These are phyloP conservation scores for Trametes coccinea DNA, from an alignment of 768 basidiomycete species.

Conservation along the genomic window DNA sequence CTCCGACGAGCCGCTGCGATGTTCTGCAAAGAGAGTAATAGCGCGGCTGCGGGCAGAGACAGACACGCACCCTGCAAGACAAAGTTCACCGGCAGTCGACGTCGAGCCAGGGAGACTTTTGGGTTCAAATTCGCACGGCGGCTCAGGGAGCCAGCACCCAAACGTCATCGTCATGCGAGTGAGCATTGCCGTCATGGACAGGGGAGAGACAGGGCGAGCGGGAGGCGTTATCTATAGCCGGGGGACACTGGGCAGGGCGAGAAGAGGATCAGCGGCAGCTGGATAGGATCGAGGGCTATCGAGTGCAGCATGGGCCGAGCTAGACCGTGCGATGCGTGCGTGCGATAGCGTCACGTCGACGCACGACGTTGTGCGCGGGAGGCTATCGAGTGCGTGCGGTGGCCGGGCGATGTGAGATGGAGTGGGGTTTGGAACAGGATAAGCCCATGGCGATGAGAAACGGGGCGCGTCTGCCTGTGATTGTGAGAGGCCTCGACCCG, in stretches of 20 bases:
- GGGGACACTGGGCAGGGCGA: slow-evolving; percentile 13
- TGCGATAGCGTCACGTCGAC: neutral
- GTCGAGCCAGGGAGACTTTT: neutral
- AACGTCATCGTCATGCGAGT: slow-evolving; percentile 1
- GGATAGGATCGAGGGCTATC: slow-evolving; percentile 15
- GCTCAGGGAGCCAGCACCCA: neutral
- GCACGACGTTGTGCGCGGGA: neutral
- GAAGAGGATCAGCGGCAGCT: slow-evolving; percentile 17
- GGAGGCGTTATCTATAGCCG: slow-evolving; percentile 8
- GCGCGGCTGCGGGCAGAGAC: neutral
- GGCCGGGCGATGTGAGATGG: slow-evolving; percentile 12
- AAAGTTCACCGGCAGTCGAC: neutral
- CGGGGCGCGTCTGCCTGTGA: neutral
- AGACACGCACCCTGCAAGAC: neutral
- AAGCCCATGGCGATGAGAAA: slow-evolving; percentile 3
- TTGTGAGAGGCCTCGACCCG: neutral
- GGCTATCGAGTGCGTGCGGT: neutral
- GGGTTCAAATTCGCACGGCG: neutral
- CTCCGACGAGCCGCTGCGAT: neutral
- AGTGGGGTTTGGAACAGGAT: slow-evolving; percentile 10
- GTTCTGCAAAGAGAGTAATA: neutral
- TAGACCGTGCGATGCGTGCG: slow-evolving; percentile 1
- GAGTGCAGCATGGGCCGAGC: slow-evolving; percentile 3
- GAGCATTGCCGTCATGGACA: neutral
- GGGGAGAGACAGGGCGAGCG: neutral